A percentile compares a stretch with the other conserved stretches of the same genome.
These are phyloP conservation scores for Allium cepa DNA, from an alignment of 106 monocot genomes.

Conservation along the genomic window DNA sequence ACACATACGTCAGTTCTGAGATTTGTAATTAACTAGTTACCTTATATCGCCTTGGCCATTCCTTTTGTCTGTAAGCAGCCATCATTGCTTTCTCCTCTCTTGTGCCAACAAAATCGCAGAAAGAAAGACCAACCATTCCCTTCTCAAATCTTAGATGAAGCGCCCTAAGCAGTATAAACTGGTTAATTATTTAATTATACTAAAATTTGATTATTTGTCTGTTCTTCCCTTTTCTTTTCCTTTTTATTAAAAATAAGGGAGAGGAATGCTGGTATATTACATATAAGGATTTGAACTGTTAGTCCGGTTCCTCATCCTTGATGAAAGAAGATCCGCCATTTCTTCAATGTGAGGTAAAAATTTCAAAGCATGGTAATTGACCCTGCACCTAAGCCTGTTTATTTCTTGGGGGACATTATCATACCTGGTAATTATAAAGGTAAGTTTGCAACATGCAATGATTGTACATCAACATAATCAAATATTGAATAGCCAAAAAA, in stretches of 20 bases:
- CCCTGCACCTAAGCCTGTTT: constrained; percentile 92
- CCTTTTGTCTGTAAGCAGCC: constrained; percentile 88
- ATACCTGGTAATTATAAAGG: constrained; percentile 44
- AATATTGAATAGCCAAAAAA: background rate
- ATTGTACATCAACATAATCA: background rate
- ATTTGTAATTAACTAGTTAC: constrained; percentile 48
- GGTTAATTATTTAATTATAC: background rate
- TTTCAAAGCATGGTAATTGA: constrained; percentile 98
- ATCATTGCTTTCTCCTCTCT: constrained; percentile 98
- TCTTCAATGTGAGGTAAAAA: constrained; percentile 91
- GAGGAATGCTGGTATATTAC: constrained; percentile 26
- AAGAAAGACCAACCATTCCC: constrained; percentile 98
- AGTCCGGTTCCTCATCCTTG: constrained; percentile 96
- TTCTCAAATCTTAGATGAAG: constrained; percentile 98
- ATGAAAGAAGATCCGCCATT: constrained; percentile 76
- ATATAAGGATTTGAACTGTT: constrained; percentile 73
- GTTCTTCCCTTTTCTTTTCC: too few species aligned
- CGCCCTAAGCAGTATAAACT: constrained; percentile 43
- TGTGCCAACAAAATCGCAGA: constrained; percentile 98
- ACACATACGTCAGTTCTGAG: background rate
- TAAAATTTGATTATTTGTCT: background rate
- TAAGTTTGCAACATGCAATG: background rate
- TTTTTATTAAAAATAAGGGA: background rate
- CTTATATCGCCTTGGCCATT: constrained; percentile 98
- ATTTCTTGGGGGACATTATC: constrained; percentile 93